phyloP scores from a whole-genome alignment of 305 asterid genomes.

The Fraxinus ornus region DNA sequence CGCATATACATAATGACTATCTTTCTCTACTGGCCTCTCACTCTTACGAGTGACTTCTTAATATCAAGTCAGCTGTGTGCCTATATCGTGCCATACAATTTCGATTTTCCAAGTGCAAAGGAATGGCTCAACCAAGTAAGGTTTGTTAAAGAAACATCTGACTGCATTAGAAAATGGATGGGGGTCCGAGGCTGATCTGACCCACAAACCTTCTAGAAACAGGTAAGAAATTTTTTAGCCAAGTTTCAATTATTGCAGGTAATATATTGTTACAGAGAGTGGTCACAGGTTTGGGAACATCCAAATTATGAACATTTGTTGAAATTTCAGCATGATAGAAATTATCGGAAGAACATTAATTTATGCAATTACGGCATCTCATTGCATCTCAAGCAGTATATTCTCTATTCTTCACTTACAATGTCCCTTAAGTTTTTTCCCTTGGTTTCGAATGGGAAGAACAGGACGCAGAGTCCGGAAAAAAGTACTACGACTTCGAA shows the following conservation, averaged over 20 bases:
- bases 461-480: conserved; percentile 37
- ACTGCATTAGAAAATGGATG: no score
- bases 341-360: background rate
- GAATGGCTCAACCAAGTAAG: no score
- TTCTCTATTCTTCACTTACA: background rate
- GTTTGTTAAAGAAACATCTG: no score
- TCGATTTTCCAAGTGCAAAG: no score
- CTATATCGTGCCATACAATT: no score
- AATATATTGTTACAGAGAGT: background rate
- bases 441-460: conserved; percentile 55
- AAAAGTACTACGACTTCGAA: conserved; percentile 32
- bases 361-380: background rate
- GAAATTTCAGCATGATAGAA: background rate
- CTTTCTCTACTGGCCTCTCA: no score
- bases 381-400: background rate
- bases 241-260: background rate
- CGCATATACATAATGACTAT: no score
- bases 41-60: no score
- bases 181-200: no score
- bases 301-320: background rate
- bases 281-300: background rate
- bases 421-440: conserved; percentile 39
- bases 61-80: no score
- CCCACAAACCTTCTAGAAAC: background rate
- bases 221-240: background rate